phyloP scores from a whole-genome alignment of 768 basidiomycete species.

The Tricholoma hemisulphureum region DNA sequence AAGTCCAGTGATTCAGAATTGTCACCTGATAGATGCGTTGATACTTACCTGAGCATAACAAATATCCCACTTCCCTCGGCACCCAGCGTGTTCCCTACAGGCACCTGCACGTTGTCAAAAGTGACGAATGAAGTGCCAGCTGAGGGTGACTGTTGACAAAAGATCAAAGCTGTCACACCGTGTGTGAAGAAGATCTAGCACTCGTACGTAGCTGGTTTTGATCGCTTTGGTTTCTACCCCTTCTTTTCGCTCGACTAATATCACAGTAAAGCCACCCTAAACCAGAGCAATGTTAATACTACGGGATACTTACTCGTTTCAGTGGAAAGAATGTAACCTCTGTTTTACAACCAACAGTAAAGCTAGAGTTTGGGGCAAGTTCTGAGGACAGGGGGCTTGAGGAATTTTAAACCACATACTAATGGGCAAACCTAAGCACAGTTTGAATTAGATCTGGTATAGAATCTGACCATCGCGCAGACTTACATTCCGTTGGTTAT shows the following conservation, averaged over 20 bases:
- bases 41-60: slow-evolving; percentile 44
- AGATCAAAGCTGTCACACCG: background rate
- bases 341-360: slow-evolving; percentile 67
- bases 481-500: slow-evolving; percentile 71
- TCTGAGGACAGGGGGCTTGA: background rate
- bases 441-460: slow-evolving; percentile 6
- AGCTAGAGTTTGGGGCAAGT: slow-evolving; percentile 31
- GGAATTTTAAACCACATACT: slow-evolving; percentile 30
- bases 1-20: background rate
- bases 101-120: slow-evolving; percentile 81
- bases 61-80: slow-evolving; percentile 68
- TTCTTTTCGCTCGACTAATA: slow-evolving; percentile 79
- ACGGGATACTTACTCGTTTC: background rate
- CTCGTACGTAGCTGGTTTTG: slow-evolving; percentile 58
- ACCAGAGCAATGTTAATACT: background rate
- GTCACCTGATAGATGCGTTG: background rate
- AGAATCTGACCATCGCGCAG: slow-evolving; percentile 1
- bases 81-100: slow-evolving; percentile 81
- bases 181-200: background rate
- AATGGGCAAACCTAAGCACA: slow-evolving; percentile 37
- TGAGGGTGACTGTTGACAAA: slow-evolving; percentile 51
- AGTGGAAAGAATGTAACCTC: slow-evolving; percentile 32
- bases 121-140: slow-evolving; percentile 81
- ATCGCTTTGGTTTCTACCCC: slow-evolving; percentile 84
- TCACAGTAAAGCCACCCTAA: slow-evolving; percentile 73